These are phyloP conservation scores for Geranomyces michiganensis DNA, from an alignment of 192 early-diverging fungal species.

Conservation along the genomic window DNA sequence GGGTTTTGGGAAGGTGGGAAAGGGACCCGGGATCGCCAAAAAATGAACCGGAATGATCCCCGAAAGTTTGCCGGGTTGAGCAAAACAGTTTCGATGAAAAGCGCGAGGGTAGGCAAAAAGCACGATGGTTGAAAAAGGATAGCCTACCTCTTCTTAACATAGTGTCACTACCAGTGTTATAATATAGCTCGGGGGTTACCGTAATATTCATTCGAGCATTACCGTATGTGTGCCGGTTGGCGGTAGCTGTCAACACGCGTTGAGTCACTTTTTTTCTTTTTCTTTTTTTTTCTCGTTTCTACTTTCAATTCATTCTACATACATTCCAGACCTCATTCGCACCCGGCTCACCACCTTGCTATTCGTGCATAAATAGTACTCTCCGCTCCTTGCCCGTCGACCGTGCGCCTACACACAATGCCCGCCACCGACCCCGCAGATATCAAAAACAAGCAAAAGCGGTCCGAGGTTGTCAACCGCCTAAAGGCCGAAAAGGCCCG, in stretches of 20 bases:
- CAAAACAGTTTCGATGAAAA: conserved; percentile 57
- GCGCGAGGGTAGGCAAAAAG: conserved; percentile 32
- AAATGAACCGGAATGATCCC: conserved; percentile 78
- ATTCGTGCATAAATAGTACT: no score
- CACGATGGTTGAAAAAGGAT: conserved; percentile 1
- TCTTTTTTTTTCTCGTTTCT: no score
- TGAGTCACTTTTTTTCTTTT: no score
- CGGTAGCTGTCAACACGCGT: no score
- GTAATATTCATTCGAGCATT: no score
- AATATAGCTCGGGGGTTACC: no score
- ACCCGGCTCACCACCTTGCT: no score
- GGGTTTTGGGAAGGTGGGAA: conserved; percentile 92
- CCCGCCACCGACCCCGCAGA: conserved; percentile 27
- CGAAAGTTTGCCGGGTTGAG: conserved; percentile 63
- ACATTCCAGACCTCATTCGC: no score
- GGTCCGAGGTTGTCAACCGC: conserved; percentile 77
- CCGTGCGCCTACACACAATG: conserved; percentile 7
- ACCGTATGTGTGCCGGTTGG: no score
- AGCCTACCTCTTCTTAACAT: no score
- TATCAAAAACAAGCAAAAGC: conserved; percentile 56
- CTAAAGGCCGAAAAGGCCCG: conserved; percentile 74
- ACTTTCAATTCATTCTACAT: no score
- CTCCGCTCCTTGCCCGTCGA: background rate
- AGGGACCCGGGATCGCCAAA: conserved; percentile 70
- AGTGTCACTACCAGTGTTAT: no score